Evolutionary conservation across 2,329 filamentous ascomycete species (phyloP), one percentile per base, ranked within the genome.

Genomic region (Chaetomium strumarium): DNA sequence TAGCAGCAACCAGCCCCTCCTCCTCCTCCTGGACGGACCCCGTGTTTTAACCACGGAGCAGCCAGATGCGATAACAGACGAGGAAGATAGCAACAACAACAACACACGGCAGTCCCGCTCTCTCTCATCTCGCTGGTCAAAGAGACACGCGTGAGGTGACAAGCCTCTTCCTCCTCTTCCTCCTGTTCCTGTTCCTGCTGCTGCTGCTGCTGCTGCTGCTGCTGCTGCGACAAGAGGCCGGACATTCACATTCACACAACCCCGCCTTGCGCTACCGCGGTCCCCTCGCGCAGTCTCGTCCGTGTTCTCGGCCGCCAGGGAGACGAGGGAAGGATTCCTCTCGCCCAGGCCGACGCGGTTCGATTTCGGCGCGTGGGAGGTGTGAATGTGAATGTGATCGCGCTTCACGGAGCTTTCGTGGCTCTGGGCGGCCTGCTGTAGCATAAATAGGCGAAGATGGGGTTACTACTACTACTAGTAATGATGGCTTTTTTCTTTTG

Each of bases 321-420:
- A 36, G 50, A 57, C 57, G 16, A 49, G 52, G 33, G 57, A 61
- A 49, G 24, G 24, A 24, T 55, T 59, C 33, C 44, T 58, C 41
- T 58, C 55, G 19, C 59, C 59, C 12, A 51, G 14, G 54, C 59
- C 59, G 47, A 56, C 36, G 37, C 40, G 52, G 45, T 60, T 59
- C 45, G 57, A 60, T 43, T 60, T 58, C 39, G 52, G 52, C 20
- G 57, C 53, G 12, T 60, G 58, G 58, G 57, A 50, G 9, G 7
- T 33, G 30, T 33, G 30, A 33, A 12, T n/a, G n/a, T n/a, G n/a
- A n/a, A n/a, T 52, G 46, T 34, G 53, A 53, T 38, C 44, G 46
- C 14, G 52, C 29, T 9, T 51, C 44, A 30, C 30, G 24, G 48
- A 44, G 51, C 40, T 12, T 46, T 40, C 17, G 29, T 54, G 47